Evolutionary conservation across 2,329 filamentous ascomycete species (phyloP), one percentile per base, ranked within the genome.

Genomic region (Botrytis elliptica): DNA sequence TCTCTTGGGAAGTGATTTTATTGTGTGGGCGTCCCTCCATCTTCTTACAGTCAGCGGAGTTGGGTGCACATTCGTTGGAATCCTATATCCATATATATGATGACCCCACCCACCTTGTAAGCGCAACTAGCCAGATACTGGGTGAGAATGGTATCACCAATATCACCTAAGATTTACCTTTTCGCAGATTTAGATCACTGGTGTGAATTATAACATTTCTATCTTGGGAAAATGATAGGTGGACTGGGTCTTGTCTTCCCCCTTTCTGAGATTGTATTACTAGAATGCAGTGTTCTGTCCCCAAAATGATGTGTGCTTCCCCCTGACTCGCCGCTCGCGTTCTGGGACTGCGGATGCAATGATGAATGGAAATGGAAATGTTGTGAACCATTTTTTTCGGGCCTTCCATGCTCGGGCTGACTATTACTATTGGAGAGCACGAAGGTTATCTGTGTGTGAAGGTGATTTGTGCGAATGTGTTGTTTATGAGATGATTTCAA

Each of bases 21-120:
- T 22, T 22, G 22, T 46, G 44, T 12, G 12, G 14, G 49, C 49
- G 49, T 52, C 49, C 49, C n/a, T 55, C 52, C 52, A 55, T 55
- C n/a, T 6, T 68, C 66, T 68, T 68, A 57, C 66, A 42, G 66
- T 42, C 66, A 68, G 36, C 66, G 66, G 49, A 29, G 66, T 57
- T 42, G 66, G 36, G 4, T 55, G 40, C 14, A 8, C 36, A 52
- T 42, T 42, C 49, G 65, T 67, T 67, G 46, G 33, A 67, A 42
- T 44, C 33, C 22, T 46, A 25, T 8, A 49, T 49, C 20, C 20
- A 46, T 22, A 22, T 49, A 57, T 29, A 38, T 66, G n/a, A 57
- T 2, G 65, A 68, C 65, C 36, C 46, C 46, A 68, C 46, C 46
- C 65, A 55, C 46, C 33, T 68, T 55, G 65, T 55, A 55, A 68